A percentile compares a stretch with the other conserved stretches of the same genome.
Evolutionary conservation across 2,329 filamentous ascomycete species (phyloP).

Genomic region (Gyromitra esculenta): DNA sequence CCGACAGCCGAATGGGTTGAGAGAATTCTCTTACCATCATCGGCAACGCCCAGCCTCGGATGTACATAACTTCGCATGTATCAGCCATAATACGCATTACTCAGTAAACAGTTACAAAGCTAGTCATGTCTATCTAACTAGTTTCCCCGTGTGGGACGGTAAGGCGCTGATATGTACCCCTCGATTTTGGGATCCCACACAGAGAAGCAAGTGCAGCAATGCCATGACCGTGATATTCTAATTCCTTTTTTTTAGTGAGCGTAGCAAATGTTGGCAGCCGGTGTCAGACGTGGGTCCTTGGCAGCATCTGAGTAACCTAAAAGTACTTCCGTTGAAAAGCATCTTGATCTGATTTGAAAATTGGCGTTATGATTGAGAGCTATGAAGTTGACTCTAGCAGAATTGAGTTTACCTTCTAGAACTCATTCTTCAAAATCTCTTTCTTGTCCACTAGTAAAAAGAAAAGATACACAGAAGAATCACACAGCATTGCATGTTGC

Average conservation of each 20-base stretch:
- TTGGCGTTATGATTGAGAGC: constrained; percentile 24
- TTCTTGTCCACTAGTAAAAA: constrained; percentile 30
- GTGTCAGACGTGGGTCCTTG: constrained; percentile 50
- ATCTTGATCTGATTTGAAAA: constrained; percentile 2
- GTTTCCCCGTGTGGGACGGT: constrained; percentile 34
- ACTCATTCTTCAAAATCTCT: constrained; percentile 11
- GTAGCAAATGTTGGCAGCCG: constrained; percentile 48
- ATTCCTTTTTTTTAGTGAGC: constrained; percentile 45
- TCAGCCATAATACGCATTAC: constrained; percentile 38
- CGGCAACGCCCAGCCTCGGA: constrained; percentile 28
- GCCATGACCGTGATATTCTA: constrained; percentile 39
- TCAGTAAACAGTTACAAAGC: constrained; percentile 36
- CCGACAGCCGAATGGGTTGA: constrained; percentile 44
- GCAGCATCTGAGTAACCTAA: constrained; percentile 43
- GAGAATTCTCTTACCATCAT: constrained; percentile 42
- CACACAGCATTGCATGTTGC: constrained; percentile 41
- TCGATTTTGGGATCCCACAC: constrained; percentile 46
- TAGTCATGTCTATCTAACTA: constrained; percentile 29
- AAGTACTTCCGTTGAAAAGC: constrained; percentile 39
- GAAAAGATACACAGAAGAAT: constrained; percentile 32
- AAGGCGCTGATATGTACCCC: constrained; percentile 32
- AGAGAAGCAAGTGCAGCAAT: constrained; percentile 21
- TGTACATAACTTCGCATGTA: constrained; percentile 41
- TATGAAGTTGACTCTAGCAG: constrained; percentile 14
- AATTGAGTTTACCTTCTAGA: constrained; percentile 7